Conservation (phyloP, 2,329 filamentous ascomycete genomes). For the Beauveria medogensis region DNA sequence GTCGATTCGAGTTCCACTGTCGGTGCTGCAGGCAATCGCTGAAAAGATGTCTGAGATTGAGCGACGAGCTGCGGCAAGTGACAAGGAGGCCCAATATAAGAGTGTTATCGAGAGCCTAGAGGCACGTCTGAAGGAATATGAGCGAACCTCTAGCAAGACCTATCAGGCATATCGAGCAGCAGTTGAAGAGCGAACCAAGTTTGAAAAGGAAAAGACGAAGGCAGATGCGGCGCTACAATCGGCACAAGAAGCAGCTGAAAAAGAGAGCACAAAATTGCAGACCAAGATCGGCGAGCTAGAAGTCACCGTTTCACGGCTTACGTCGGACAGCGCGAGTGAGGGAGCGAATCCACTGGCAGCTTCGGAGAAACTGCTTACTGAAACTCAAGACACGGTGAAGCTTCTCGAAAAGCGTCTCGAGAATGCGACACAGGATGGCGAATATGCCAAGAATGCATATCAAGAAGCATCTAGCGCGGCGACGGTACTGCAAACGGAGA, state of each 20-base stretch:
- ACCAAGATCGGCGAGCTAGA: conserved; percentile 31
- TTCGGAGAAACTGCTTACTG: conserved; percentile 28
- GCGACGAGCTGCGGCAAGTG: conserved; percentile 19
- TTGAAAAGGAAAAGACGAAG: conserved; percentile 39
- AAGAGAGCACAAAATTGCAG: conserved; percentile 30
- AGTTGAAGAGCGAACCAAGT: conserved; percentile 40
- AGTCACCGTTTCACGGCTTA: conserved; percentile 22
- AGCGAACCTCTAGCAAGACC: conserved; percentile 35
- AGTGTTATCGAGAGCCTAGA: conserved; percentile 36
- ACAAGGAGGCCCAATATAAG: conserved; percentile 29
- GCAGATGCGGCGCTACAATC: conserved; percentile 24
- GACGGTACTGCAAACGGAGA: conserved; percentile 37
- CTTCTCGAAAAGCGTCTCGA: conserved; percentile 33
- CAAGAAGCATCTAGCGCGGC: conserved; percentile 47
- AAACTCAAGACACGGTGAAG: conserved; percentile 28
- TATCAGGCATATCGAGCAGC: conserved; percentile 41
- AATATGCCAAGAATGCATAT: conserved; percentile 51
- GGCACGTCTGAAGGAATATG: conserved; percentile 36
- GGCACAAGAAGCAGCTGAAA: conserved; percentile 19
- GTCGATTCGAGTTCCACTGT: conserved; percentile 22
- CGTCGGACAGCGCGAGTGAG: conserved; percentile 16
- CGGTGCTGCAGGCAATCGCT: conserved; percentile 30
- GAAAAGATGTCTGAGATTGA: conserved; percentile 26
- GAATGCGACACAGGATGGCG: conserved; percentile 39
- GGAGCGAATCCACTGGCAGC: conserved; percentile 19